Conservation (phyloP, 129 eudicot genomes). For the Oenanthe sinensis region DNA sequence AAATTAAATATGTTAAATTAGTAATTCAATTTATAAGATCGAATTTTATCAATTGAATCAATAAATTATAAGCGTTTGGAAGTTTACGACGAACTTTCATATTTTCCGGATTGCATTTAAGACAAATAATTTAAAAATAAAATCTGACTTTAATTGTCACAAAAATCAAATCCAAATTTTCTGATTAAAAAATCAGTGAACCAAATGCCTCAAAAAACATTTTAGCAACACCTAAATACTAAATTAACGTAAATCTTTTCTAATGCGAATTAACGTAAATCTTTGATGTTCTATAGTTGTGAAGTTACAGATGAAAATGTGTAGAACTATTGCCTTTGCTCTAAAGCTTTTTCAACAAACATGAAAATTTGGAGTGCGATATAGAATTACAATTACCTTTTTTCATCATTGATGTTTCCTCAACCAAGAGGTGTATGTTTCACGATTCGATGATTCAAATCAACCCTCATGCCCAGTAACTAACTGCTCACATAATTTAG, state of each 20-base stretch:
- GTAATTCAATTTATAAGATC: too few relatives aligned
- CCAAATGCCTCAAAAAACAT: too few relatives aligned
- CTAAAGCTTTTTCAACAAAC: not conserved
- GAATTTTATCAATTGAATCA: too few relatives aligned
- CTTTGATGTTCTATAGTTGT: not conserved
- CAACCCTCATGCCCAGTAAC: not conserved
- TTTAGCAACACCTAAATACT: too few relatives aligned
- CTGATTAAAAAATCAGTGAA: too few relatives aligned
- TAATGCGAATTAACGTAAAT: not conserved
- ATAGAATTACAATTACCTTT: not conserved
- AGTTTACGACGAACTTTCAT: too few relatives aligned
- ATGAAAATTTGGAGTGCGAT: not conserved
- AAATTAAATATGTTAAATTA: too few relatives aligned
- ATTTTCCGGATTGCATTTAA: too few relatives aligned
- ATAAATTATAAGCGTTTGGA: too few relatives aligned
- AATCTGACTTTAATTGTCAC: too few relatives aligned
- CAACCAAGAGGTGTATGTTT: not conserved
- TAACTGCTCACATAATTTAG: not conserved
- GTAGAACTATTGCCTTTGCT: not conserved
- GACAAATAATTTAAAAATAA: too few relatives aligned
- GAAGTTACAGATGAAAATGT: not conserved
- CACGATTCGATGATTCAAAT: not conserved
- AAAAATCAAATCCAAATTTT: too few relatives aligned
- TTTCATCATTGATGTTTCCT: not conserved
- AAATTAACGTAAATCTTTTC: not conserved